Evolutionary conservation across 1,284 basidiomycete species (phyloP).

Genomic region (Naganishia liquefaciens): DNA sequence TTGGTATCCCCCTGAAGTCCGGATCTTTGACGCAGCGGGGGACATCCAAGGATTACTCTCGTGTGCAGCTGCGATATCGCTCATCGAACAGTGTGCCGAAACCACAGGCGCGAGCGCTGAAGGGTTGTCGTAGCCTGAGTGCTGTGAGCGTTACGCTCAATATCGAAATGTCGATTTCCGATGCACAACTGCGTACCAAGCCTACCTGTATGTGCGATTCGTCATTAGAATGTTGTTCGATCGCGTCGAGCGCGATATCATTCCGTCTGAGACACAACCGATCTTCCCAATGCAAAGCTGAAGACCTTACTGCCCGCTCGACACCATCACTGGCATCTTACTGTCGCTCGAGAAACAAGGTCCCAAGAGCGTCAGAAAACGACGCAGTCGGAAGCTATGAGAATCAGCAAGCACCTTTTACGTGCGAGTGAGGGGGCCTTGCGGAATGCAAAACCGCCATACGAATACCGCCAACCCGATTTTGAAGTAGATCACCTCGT

Average conservation of each 20-base stretch:
- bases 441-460: slow-evolving; percentile 3
- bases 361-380: not conserved
- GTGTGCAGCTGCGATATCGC: not conserved
- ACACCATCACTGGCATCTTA: no score
- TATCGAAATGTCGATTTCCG: no score
- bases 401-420: not conserved
- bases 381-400: not conserved
- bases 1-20: not conserved
- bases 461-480: slow-evolving; percentile 61
- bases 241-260: not conserved
- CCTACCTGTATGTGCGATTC: not conserved
- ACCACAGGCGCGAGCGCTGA: no score
- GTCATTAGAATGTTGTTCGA: not conserved
- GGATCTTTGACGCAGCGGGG: not conserved
- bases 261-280: not conserved
- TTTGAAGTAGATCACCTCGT: slow-evolving; percentile 81
- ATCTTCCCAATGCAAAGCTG: not conserved
- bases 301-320: no score
- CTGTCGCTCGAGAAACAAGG: no score
- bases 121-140: no score
- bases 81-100: not conserved
- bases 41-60: slow-evolving; percentile 14
- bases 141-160: not conserved
- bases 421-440: not conserved
- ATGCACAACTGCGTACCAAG: no score